phyloP scores from a whole-genome alignment of 805 yeast genomes.

The Saccharomycopsis microspora region DNA sequence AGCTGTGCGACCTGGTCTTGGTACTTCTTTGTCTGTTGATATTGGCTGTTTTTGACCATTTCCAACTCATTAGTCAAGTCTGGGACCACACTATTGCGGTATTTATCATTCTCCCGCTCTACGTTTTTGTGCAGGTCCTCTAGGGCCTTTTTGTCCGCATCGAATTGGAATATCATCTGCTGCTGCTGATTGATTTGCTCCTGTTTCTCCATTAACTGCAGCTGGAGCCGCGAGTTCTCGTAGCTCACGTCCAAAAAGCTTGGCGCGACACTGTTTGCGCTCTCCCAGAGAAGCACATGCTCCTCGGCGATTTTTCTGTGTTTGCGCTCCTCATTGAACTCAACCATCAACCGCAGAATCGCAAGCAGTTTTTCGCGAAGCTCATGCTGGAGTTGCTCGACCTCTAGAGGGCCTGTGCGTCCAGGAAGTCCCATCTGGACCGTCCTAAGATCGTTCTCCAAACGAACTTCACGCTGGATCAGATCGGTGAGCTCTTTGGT shows the following conservation, averaged over 20 bases:
- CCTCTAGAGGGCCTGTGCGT: constrained; percentile 1
- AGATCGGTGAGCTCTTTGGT: constrained; percentile 66
- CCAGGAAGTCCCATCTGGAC: constrained; percentile 1
- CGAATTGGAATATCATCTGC: constrained; percentile 32
- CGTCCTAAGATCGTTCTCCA: constrained; percentile 35
- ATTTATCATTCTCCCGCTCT: constrained; percentile 29
- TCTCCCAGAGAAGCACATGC: constrained; percentile 44
- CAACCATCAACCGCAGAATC: constrained; percentile 42
- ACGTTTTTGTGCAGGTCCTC: constrained; percentile 30
- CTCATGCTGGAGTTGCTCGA: constrained; percentile 22
- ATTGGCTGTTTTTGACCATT: constrained; percentile 21
- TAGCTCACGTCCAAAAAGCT: constrained; percentile 44
- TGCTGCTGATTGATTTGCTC: constrained; percentile 35
- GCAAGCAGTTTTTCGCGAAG: constrained; percentile 29
- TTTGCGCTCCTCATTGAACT: constrained; percentile 51
- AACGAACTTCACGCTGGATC: constrained; percentile 52
- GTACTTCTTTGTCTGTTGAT: constrained; percentile 14
- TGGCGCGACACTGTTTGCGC: constrained; percentile 31
- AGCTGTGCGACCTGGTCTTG: constrained; percentile 22
- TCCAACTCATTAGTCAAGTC: constrained; percentile 32
- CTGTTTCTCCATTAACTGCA: constrained; percentile 35
- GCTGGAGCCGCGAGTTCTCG: constrained; percentile 41
- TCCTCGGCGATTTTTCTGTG: constrained; percentile 64
- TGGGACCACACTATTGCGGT: constrained; percentile 35
- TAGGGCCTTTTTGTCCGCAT: constrained; percentile 26